Percentiles rank a stretch among this genome's conserved stretches.
These are phyloP conservation scores for Yarrowia osloensis DNA, from an alignment of 805 yeast genomes.

Conservation along the genomic window DNA sequence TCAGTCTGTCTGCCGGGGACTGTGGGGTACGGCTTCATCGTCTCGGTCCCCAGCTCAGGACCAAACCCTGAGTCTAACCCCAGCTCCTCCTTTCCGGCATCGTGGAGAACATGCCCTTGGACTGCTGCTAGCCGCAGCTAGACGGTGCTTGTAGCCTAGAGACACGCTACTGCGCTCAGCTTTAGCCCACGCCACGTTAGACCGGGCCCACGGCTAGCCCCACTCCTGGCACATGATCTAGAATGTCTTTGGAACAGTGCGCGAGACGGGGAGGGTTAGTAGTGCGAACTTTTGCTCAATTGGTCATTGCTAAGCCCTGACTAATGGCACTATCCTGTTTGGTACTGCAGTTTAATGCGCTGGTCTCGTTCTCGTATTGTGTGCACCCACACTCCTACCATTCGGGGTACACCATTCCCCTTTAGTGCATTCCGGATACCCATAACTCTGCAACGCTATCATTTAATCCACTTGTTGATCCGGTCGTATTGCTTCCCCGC, in stretches of 20 bases:
- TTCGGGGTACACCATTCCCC: no score
- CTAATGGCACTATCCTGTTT: no score
- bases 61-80: not conserved
- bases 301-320: not conserved
- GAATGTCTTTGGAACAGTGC: not conserved
- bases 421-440: not conserved
- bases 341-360: no score
- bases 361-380: no score
- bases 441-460: not conserved
- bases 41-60: not conserved
- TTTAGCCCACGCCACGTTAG: not conserved
- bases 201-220: not conserved
- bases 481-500: not conserved
- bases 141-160: no score
- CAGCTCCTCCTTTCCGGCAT: slow-evolving; percentile 13
- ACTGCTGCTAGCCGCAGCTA: not conserved
- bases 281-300: no score
- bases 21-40: slow-evolving; percentile 10
- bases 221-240: not conserved
- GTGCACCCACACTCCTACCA: no score
- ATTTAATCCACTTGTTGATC: not conserved
- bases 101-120: not conserved
- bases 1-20: no score
- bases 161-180: not conserved
- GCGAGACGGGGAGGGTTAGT: no score